Evolutionary conservation across 164 flowering plant genomes (phyloP).

Genomic region (Dillenia turbinata): DNA sequence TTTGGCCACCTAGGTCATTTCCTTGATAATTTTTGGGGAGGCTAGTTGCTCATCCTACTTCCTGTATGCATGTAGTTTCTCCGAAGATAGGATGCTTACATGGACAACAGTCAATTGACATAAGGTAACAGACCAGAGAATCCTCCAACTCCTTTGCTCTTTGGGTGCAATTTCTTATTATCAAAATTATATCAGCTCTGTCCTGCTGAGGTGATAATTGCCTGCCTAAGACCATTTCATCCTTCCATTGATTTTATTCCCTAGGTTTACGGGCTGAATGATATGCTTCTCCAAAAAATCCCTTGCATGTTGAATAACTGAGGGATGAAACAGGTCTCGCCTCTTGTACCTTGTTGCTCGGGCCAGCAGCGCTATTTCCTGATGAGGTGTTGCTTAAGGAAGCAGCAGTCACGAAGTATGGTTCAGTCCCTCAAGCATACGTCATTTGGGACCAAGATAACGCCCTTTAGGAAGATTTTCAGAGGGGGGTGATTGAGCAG

Average conservation of each 20-base stretch:
- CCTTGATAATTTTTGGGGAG: too few species aligned
- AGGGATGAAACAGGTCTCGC: too few species aligned
- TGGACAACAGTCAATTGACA: conserved; percentile 8
- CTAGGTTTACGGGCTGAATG: too few species aligned
- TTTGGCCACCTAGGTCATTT: too few species aligned
- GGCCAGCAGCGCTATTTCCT: too few species aligned
- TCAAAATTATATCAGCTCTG: conserved; percentile 20
- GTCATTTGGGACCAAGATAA: conserved; percentile 25
- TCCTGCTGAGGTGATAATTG: conserved; percentile 25
- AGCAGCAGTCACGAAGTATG: conserved; percentile 11
- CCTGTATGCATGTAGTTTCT: not conserved
- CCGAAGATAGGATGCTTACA: not conserved
- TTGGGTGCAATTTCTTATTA: conserved; percentile 23
- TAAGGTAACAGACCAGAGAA: conserved; percentile 24
- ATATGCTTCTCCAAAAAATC: too few species aligned
- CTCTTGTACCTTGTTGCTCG: too few species aligned
- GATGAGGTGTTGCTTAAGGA: too few species aligned
- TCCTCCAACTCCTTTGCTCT: conserved; percentile 22
- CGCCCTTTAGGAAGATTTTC: conserved; percentile 13
- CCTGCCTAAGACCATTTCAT: too few species aligned
- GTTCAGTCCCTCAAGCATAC: conserved; percentile 23
- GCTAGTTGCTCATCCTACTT: not conserved
- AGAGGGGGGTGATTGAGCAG: conserved; percentile 21
- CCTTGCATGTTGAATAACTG: too few species aligned
- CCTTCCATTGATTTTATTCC: too few species aligned